Evolutionary conservation across 768 basidiomycete genomes (phyloP).

Genomic region (Hortiboletus flavorubellus): DNA sequence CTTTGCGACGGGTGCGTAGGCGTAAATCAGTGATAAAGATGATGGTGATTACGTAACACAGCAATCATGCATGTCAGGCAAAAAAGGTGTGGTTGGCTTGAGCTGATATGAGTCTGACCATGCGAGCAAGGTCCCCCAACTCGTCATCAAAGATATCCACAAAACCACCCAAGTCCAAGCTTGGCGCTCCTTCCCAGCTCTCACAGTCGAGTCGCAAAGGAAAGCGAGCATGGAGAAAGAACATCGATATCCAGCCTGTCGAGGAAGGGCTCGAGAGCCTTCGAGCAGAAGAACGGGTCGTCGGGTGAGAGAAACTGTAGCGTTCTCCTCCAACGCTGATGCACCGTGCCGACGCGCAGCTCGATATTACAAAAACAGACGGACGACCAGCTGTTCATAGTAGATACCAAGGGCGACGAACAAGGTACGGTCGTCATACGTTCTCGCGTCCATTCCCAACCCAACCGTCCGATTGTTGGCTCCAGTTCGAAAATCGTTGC

Average conservation of each 20-base stretch:
- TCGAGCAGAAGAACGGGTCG: slow-evolving; percentile 76
- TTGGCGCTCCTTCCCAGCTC: slow-evolving; percentile 30
- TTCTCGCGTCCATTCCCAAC: not conserved
- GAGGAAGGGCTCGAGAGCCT: slow-evolving; percentile 73
- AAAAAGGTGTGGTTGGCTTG: not conserved
- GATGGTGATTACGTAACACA: slow-evolving; percentile 6
- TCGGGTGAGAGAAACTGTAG: slow-evolving; percentile 53
- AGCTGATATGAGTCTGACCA: slow-evolving; percentile 9
- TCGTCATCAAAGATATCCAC: not conserved
- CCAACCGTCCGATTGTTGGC: not conserved
- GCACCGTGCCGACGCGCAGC: slow-evolving; percentile 34
- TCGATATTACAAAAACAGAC: slow-evolving; percentile 61
- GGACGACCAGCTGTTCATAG: slow-evolving; percentile 72
- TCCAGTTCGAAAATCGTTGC: slow-evolving; percentile 57
- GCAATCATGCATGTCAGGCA: not conserved
- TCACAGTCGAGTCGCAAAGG: slow-evolving; percentile 78
- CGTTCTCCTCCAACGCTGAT: not conserved
- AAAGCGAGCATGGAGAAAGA: slow-evolving; percentile 93
- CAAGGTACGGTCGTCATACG: slow-evolving; percentile 40
- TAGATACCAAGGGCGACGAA: slow-evolving; percentile 80
- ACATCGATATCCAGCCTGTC: slow-evolving; percentile 79
- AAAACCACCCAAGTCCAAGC: slow-evolving; percentile 12
- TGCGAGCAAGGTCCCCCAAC: not conserved
- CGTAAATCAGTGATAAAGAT: too few species aligned
- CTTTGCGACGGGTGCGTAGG: too few species aligned